phyloP scores from a whole-genome alignment of 805 yeast species.

The Metschnikowia hibisci region DNA sequence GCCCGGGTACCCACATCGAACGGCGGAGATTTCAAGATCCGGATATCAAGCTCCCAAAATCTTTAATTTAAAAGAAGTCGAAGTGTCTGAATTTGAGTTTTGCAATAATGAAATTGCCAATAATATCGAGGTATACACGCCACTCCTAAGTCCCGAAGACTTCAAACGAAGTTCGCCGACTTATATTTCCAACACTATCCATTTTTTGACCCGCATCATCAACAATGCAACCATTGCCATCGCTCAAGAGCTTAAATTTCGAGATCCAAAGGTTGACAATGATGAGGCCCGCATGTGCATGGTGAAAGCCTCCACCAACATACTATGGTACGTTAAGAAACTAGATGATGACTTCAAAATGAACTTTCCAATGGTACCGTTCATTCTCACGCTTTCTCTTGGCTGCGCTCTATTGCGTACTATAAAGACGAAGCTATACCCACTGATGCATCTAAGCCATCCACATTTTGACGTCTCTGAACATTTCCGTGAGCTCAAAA shows the following conservation, averaged over 20 bases:
- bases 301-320: constrained; percentile 23
- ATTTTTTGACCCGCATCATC: constrained; percentile 26
- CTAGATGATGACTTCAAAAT: constrained; percentile 19
- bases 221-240: constrained; percentile 25
- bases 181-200: constrained; percentile 20
- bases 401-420: constrained; percentile 1
- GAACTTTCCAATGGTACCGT: constrained; percentile 26
- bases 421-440: background rate
- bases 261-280: constrained; percentile 20
- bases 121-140: background rate
- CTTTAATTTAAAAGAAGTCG: constrained; percentile 26
- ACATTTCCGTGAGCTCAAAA: constrained; percentile 20
- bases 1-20: constrained; percentile 8
- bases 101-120: constrained; percentile 21
- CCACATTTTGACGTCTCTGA: constrained; percentile 17
- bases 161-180: constrained; percentile 6
- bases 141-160: background rate
- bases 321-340: constrained; percentile 23
- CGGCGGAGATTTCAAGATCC: background rate
- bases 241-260: constrained; percentile 27
- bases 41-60: constrained; percentile 8
- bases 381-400: background rate
- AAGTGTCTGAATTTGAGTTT: constrained; percentile 23
- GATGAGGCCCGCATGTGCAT: constrained; percentile 23
- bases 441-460: background rate